phyloP scores from a whole-genome alignment of 176 grass and related monocot species.

The Oryza meyeriana region DNA sequence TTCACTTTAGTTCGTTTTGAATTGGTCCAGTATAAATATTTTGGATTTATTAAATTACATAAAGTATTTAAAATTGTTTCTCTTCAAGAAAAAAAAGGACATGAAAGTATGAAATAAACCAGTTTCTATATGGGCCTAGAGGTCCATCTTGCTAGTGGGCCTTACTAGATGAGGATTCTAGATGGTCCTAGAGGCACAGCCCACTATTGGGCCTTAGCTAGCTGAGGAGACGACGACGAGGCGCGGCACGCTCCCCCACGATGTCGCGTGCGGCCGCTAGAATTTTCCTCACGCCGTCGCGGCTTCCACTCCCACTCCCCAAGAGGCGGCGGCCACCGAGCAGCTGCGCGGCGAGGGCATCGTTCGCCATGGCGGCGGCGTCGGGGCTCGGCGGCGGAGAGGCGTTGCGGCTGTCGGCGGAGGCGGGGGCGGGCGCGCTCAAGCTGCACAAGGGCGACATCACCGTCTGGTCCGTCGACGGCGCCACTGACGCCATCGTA shows the following conservation, averaged over 20 bases:
- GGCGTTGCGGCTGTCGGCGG: constrained; percentile 55
- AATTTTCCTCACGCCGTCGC: constrained; percentile 37
- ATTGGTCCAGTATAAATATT: too few species aligned
- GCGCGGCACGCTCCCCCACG: background rate
- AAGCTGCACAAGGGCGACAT: constrained; percentile 90
- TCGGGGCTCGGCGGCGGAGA: constrained; percentile 31
- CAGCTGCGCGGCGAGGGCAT: constrained; percentile 22
- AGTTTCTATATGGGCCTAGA: background rate
- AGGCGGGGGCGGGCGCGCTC: constrained; percentile 38
- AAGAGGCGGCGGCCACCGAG: background rate
- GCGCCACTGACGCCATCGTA: constrained; percentile 83
- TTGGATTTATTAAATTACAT: too few species aligned
- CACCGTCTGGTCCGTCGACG: constrained; percentile 75
- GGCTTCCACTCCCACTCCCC: constrained; percentile 18
- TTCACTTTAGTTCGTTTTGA: too few species aligned
- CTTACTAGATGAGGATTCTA: background rate
- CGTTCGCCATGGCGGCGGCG: constrained; percentile 52
- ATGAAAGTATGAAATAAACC: too few species aligned
- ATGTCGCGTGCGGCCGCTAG: constrained; percentile 33
- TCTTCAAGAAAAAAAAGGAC: too few species aligned
- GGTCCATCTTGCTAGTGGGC: background rate
- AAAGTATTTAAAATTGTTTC: too few species aligned
- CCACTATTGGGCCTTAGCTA: background rate
- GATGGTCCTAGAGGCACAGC: background rate
- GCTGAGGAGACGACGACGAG: background rate